Percentiles rank a stretch among this genome's conserved stretches.
phyloP scores from a whole-genome alignment of 768 basidiomycete genomes.

The Favolaschia claudopus region DNA sequence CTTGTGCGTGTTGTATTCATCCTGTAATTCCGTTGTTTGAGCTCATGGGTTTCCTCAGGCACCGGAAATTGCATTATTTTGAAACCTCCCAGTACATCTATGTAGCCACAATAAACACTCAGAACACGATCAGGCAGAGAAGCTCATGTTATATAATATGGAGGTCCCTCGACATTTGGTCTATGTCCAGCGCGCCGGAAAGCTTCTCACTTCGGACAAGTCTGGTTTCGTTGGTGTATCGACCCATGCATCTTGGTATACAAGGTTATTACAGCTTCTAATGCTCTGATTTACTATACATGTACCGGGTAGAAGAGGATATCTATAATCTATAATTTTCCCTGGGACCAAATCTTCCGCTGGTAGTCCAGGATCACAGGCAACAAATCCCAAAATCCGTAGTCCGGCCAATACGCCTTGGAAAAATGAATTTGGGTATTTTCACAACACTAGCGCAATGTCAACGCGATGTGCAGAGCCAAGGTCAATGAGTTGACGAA shows the following conservation, averaged over 20 bases:
- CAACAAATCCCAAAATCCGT: slow-evolving; percentile 85
- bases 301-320: too few species aligned
- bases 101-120: too few species aligned
- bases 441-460: slow-evolving; percentile 69
- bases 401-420: slow-evolving; percentile 90
- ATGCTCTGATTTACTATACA: too few species aligned
- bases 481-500: slow-evolving; percentile 41
- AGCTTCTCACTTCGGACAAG: too few species aligned
- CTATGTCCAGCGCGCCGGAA: too few species aligned
- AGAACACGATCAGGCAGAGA: too few species aligned
- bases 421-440: slow-evolving; percentile 89
- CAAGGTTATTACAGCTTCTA: too few species aligned
- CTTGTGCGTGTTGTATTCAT: slow-evolving; percentile 51
- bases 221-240: too few species aligned
- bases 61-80: slow-evolving; percentile 53
- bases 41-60: slow-evolving; percentile 42
- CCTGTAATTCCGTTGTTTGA: background rate
- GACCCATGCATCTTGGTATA: too few species aligned
- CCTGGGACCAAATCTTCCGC: slow-evolving; percentile 66
- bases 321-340: background rate
- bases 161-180: too few species aligned
- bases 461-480: slow-evolving; percentile 4
- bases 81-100: background rate
- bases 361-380: slow-evolving; percentile 92
- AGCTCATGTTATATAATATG: too few species aligned